Conservation (phyloP, 2,329 filamentous ascomycete species). For the Phialemonium atrogriseum region DNA sequence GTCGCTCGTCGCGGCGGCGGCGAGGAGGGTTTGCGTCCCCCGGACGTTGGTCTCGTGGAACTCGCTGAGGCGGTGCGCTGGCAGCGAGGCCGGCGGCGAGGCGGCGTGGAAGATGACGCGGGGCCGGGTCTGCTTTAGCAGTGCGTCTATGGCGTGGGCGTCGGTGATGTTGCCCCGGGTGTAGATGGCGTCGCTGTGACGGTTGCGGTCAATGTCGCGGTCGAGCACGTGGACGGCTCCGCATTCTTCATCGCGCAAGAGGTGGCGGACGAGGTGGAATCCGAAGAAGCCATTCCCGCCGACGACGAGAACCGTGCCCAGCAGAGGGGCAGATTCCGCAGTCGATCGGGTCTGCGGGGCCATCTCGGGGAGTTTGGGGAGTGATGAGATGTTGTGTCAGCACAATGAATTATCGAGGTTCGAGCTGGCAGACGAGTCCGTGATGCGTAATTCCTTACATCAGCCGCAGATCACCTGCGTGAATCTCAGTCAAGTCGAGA, state of each 20-base stretch:
- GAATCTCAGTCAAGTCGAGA: too few species aligned
- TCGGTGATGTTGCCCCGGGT: slow-evolving; percentile 17
- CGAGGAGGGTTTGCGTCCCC: slow-evolving; percentile 21
- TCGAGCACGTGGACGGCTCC: slow-evolving; percentile 20
- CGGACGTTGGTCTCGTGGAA: slow-evolving; percentile 20
- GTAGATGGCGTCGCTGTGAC: slow-evolving; percentile 15
- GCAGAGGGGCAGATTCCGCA: slow-evolving; percentile 2
- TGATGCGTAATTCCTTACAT: too few species aligned
- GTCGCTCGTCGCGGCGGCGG: slow-evolving; percentile 10
- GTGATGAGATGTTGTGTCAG: too few species aligned
- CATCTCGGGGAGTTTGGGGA: background rate
- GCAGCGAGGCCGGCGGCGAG: slow-evolving; percentile 18
- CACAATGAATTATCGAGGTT: too few species aligned
- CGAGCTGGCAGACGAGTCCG: too few species aligned
- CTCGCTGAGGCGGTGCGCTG: slow-evolving; percentile 8
- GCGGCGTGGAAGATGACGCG: slow-evolving; percentile 23
- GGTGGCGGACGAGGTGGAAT: slow-evolving; percentile 19
- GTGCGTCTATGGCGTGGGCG: slow-evolving; percentile 3
- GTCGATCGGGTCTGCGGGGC: background rate
- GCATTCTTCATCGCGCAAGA: slow-evolving; percentile 14
- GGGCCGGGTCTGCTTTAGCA: slow-evolving; percentile 17
- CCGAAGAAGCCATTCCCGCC: slow-evolving; percentile 26
- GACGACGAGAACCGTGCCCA: slow-evolving; percentile 16
- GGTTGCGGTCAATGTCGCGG: slow-evolving; percentile 15
- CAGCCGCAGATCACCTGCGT: too few species aligned